These are phyloP conservation scores for Gamarada debralockiae DNA, from an alignment of 495 filamentous ascomycete genomes.

Conservation along the genomic window DNA sequence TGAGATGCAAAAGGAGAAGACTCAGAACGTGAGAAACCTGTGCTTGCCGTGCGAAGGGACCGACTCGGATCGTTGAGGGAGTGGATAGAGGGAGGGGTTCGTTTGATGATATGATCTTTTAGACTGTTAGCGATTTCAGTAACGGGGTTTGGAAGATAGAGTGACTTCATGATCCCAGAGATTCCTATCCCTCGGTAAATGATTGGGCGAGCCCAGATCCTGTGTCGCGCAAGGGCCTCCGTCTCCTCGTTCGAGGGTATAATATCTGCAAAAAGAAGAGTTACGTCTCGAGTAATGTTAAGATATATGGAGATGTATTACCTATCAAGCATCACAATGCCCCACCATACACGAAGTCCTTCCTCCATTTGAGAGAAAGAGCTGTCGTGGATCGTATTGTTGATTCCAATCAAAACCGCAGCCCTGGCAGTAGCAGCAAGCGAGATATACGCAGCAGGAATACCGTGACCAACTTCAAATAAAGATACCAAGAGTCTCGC, in stretches of 20 bases:
- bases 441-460: slow-evolving; percentile 40
- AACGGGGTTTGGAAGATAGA: neutral
- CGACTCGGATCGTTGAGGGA: slow-evolving; percentile 12
- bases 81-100: slow-evolving; percentile 16
- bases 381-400: neutral
- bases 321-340: slow-evolving; percentile 19
- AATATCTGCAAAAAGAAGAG: slow-evolving; percentile 1
- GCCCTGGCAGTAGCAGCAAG: slow-evolving; percentile 13
- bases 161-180: slow-evolving; percentile 9
- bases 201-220: slow-evolving; percentile 6
- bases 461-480: slow-evolving; percentile 41
- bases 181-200: slow-evolving; percentile 11
- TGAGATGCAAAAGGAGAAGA: slow-evolving; percentile 7
- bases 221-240: slow-evolving; percentile 7
- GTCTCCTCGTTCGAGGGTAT: slow-evolving; percentile 15
- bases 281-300: neutral
- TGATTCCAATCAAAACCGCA: slow-evolving; percentile 11
- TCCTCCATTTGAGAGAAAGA: neutral
- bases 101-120: slow-evolving; percentile 12
- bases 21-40: slow-evolving; percentile 18
- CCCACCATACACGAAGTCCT: slow-evolving; percentile 17
- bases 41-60: slow-evolving; percentile 18
- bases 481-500: slow-evolving; percentile 35
- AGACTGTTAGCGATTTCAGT: too few relatives aligned
- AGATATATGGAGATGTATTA: neutral